Percentiles rank a stretch among this genome's conserved stretches.
Evolutionary conservation across 495 filamentous ascomycete genomes (phyloP).

Genomic region (Amniculicola lignicola): DNA sequence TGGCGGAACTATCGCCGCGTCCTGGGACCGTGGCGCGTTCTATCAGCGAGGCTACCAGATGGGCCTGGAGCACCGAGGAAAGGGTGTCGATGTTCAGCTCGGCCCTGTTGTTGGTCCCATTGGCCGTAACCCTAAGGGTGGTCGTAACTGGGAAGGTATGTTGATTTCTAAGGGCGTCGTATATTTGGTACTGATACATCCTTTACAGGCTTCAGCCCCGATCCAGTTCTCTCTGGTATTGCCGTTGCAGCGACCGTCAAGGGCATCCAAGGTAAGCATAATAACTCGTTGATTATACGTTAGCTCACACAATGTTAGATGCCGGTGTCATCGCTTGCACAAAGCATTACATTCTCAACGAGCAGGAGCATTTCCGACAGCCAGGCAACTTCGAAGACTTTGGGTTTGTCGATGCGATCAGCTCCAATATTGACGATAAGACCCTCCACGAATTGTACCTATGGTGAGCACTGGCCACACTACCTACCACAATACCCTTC

Average conservation of each 20-base stretch:
- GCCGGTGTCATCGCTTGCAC: slow-evolving; percentile 43
- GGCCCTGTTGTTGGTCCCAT: slow-evolving; percentile 85
- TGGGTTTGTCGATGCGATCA: slow-evolving; percentile 65
- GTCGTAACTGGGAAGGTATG: slow-evolving; percentile 93
- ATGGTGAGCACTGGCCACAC: slow-evolving; percentile 55
- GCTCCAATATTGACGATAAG: slow-evolving; percentile 86
- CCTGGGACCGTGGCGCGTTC: slow-evolving; percentile 42
- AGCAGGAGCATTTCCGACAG: slow-evolving; percentile 71
- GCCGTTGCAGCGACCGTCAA: slow-evolving; percentile 40
- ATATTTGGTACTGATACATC: too few species aligned
- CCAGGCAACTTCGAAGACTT: slow-evolving; percentile 52
- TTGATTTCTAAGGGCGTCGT: too few species aligned
- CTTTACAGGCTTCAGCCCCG: slow-evolving; percentile 46
- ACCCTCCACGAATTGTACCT: slow-evolving; percentile 95
- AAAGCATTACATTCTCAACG: slow-evolving; percentile 44
- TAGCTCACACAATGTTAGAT: too few species aligned
- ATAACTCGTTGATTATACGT: too few species aligned
- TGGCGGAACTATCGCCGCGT: slow-evolving; percentile 43
- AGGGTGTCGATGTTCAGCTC: slow-evolving; percentile 70
- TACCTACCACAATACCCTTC: too few species aligned
- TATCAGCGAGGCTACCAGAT: slow-evolving; percentile 43
- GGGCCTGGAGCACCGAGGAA: slow-evolving; percentile 41
- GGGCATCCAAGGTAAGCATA: slow-evolving; percentile 46
- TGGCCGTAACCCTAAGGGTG: slow-evolving; percentile 50
- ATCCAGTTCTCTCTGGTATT: slow-evolving; percentile 44